phyloP scores from a whole-genome alignment of 2,329 filamentous ascomycete species.

The Xylaria sp. region DNA sequence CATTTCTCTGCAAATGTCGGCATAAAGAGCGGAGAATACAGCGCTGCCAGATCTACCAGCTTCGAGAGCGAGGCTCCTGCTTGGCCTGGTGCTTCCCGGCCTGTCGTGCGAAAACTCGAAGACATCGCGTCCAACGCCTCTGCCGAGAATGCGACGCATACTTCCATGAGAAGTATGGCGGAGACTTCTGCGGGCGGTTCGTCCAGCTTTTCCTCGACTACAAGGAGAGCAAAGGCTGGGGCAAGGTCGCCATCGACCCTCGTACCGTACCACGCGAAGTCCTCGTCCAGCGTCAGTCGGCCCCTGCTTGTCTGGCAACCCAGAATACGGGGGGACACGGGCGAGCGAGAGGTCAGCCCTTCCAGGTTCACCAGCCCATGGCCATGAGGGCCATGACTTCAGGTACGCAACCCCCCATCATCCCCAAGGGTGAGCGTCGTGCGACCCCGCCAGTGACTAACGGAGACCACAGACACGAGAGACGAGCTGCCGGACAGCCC shows the following conservation, averaged over 20 bases:
- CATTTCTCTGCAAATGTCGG: conserved; percentile 40
- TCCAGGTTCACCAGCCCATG: conserved; percentile 18
- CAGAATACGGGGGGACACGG: neutral
- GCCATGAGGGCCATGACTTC: neutral
- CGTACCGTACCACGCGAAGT: conserved; percentile 32
- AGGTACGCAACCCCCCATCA: neutral
- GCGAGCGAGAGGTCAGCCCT: conserved; percentile 2
- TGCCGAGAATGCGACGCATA: conserved; percentile 39
- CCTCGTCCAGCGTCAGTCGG: conserved; percentile 32
- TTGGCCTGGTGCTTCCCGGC: conserved; percentile 27
- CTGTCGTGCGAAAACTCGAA: conserved; percentile 27
- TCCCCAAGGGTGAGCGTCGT: neutral
- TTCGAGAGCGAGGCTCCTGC: conserved; percentile 34
- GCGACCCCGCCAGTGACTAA: neutral
- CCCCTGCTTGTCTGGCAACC: neutral
- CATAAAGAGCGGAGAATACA: conserved; percentile 42
- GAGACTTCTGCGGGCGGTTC: conserved; percentile 26
- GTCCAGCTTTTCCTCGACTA: conserved; percentile 43
- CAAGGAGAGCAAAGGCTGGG: conserved; percentile 40
- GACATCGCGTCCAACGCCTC: conserved; percentile 22
- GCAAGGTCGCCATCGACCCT: conserved; percentile 38
- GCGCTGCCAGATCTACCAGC: conserved; percentile 38
- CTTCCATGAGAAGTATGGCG: conserved; percentile 40
- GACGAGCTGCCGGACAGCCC: neutral
- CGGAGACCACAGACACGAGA: neutral